Evolutionary conservation across 2,329 filamentous ascomycete genomes (phyloP).

Genomic region (Trichoderma sp.): DNA sequence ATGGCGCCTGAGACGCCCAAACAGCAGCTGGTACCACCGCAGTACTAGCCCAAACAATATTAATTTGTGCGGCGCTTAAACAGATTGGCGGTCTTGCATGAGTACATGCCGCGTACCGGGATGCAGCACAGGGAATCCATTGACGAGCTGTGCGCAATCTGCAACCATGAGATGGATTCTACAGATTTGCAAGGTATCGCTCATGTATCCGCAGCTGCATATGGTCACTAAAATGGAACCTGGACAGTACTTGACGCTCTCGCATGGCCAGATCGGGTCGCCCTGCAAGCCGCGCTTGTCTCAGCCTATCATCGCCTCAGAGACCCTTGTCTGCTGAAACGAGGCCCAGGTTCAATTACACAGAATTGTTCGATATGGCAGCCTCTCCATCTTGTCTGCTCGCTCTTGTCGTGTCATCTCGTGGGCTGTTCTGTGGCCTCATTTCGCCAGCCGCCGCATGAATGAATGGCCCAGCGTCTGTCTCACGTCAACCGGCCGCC

Average conservation of each 20-base stretch:
- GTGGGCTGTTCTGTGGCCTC: background rate
- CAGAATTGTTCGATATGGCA: background rate
- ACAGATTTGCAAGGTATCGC: background rate
- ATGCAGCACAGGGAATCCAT: background rate
- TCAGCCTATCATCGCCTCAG: background rate
- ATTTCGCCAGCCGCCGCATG: conserved; percentile 1
- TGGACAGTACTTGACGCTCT: background rate
- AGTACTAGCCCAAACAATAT: background rate
- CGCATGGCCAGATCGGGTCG: background rate
- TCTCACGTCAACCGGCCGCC: conserved; percentile 3
- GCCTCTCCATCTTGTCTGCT: background rate
- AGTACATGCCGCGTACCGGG: background rate
- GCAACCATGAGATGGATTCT: background rate
- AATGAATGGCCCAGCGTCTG: conserved; percentile 1
- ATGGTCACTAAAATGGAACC: background rate
- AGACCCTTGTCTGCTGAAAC: conserved; percentile 15
- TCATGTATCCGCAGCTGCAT: background rate
- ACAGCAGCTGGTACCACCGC: background rate
- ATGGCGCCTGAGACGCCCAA: background rate
- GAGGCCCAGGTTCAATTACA: background rate
- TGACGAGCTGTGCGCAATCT: background rate
- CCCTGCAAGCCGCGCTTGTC: conserved; percentile 5
- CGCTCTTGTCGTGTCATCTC: background rate
- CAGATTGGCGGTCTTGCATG: background rate
- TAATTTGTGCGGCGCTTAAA: conserved; percentile 13